phyloP scores from a whole-genome alignment of 2,329 filamentous ascomycete genomes.

The Lachnellula willkommii region DNA sequence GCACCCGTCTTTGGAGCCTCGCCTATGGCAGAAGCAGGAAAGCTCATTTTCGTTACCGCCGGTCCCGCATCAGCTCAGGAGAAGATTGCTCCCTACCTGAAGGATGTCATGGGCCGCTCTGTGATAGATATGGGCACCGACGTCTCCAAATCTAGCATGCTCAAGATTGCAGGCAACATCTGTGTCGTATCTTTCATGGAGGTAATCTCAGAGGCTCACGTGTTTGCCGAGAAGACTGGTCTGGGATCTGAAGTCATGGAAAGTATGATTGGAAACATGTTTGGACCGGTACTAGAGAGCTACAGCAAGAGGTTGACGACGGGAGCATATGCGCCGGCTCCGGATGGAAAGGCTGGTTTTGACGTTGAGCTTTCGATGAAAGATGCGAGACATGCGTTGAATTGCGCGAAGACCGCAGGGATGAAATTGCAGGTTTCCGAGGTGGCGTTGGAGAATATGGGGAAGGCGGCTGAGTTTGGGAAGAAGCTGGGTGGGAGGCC shows the following conservation, averaged over 20 bases:
- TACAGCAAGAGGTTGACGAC: constrained; percentile 40
- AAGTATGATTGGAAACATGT: constrained; percentile 39
- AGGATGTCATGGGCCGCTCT: constrained; percentile 38
- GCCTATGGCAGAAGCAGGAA: constrained; percentile 39
- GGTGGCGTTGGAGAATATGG: constrained; percentile 36
- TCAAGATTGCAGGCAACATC: constrained; percentile 40
- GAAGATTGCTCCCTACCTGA: constrained; percentile 36
- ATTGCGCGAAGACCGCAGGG: constrained; percentile 19
- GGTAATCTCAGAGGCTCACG: constrained; percentile 40
- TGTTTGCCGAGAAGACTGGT: constrained; percentile 42
- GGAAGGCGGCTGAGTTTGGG: constrained; percentile 37
- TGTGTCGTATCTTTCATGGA: constrained; percentile 34
- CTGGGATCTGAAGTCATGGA: constrained; percentile 39
- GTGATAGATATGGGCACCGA: constrained; percentile 41
- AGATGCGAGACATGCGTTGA: constrained; percentile 25
- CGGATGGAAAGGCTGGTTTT: constrained; percentile 26
- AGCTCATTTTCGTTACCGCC: constrained; percentile 41
- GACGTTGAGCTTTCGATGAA: constrained; percentile 25
- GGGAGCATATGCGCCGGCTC: constrained; percentile 36
- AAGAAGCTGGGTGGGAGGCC: constrained; percentile 27
- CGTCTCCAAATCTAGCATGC: constrained; percentile 36
- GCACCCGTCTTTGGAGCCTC: constrained; percentile 41
- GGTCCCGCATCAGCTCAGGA: constrained; percentile 33
- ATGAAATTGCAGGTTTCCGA: constrained; percentile 21
- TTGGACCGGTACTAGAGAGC: constrained; percentile 38